Conservation (phyloP, 495 filamentous ascomycete genomes). For the Aspergillus steynii region DNA sequence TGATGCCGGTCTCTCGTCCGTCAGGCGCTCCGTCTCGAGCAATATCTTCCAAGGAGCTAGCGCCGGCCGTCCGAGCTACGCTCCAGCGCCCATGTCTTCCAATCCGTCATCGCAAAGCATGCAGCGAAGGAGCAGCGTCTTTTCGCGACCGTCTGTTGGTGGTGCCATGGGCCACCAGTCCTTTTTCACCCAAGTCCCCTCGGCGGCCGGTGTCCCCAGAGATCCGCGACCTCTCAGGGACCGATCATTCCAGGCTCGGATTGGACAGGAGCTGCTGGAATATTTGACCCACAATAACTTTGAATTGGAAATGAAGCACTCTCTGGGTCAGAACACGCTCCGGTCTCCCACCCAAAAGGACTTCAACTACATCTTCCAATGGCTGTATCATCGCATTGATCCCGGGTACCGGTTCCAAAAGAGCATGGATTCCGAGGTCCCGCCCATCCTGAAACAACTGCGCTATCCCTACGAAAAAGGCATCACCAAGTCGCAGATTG, state of each 20-base stretch:
- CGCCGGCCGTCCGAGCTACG: conserved; percentile 67
- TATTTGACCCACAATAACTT: conserved; percentile 90
- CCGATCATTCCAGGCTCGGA: conserved; percentile 71
- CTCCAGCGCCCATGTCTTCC: conserved; percentile 59
- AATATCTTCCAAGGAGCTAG: conserved; percentile 64
- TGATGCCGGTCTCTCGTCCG: conserved; percentile 77
- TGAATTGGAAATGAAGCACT: conserved; percentile 95
- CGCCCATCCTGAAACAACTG: conserved; percentile 84
- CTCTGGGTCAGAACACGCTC: conserved; percentile 80
- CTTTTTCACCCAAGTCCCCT: conserved; percentile 85
- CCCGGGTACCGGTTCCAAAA: conserved; percentile 89
- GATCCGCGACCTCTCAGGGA: conserved; percentile 92
- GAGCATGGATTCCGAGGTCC: conserved; percentile 90
- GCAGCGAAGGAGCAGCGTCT: conserved; percentile 85
- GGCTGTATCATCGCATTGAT: conserved; percentile 93
- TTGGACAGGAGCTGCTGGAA: conserved; percentile 86
- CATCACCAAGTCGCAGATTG: conserved; percentile 92
- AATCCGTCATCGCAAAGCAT: conserved; percentile 39
- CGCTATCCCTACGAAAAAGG: conserved; percentile 92
- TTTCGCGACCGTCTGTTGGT: conserved; percentile 65
- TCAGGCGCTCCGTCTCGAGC: conserved; percentile 79
- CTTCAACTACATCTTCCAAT: conserved; percentile 95
- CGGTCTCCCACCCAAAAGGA: conserved; percentile 97
- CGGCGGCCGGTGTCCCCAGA: conserved; percentile 72
- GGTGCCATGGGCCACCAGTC: conserved; percentile 72